Evolutionary conservation across 2,329 filamentous ascomycete species (phyloP), one percentile per base, ranked within the genome.

Genomic region (Monosporascus sp.): DNA sequence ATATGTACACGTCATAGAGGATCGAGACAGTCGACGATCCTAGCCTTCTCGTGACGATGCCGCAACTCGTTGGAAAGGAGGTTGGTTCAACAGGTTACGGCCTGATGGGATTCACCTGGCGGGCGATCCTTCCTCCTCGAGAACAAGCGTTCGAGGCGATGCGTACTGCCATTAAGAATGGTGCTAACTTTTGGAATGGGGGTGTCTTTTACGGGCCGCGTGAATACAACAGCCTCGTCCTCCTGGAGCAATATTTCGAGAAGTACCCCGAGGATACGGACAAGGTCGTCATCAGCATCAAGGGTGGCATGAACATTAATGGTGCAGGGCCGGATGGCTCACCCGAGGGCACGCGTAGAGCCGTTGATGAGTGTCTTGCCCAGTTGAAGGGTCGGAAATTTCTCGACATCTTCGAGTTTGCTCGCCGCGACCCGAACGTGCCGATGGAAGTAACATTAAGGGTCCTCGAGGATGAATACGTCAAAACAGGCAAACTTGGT

Each of bases 221-320:
- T 0, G 70, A 77, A 8, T 70, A 72, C 59, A 81, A 82, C 65
- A 79, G 77, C 2, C 68, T 82, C 27, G 74, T 76, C 49, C 70
- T 85, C 17, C 66, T 84, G 40, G 73, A 78, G 50, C 68, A 72
- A 20, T 84, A 84, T 67, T 82, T 82, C 63, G 72, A 72, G 35
- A 71, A 74, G 53, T 76, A 83, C 64, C 81, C 81, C 1, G 76
- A 80, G 54, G 77, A 83, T 58, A 77, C 78, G 8, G 69, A 73
- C 46, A 78, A 81, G 62, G 74, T 84, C 3, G 69, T 82, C 16
- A 69, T 85, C 37, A 77, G 72, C 58, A 72, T 84, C 63, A 85
- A 85, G 64, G 81, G 81, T 19, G 79, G 74, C 1, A 22, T 74
- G 17, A 61, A 72, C 48, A 46, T 61, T 1, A 57, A 60, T 4